Conservation (phyloP, 2,329 filamentous ascomycete species). For the Talaromyces pinophilus region DNA sequence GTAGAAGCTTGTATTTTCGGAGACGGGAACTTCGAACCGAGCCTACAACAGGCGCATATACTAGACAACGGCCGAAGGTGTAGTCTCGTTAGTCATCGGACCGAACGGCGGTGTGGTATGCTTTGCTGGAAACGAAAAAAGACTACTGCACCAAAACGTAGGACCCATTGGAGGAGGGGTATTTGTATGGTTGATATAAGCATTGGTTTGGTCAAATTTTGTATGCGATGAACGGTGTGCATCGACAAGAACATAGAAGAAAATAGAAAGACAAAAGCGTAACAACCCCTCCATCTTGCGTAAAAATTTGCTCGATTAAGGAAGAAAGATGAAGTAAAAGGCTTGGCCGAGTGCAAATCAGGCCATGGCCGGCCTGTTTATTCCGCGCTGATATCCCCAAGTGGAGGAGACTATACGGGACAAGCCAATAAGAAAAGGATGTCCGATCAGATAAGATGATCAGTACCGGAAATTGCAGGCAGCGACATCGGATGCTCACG, state of each 20-base stretch:
- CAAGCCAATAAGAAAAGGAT: not conserved
- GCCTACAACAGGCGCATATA: not conserved
- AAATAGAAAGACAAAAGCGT: not conserved
- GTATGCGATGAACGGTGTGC: not conserved
- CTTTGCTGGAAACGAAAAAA: not conserved
- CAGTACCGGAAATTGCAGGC: constrained; percentile 1
- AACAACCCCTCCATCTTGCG: not conserved
- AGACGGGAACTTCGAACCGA: not conserved
- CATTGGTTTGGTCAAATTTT: not conserved
- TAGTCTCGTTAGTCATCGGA: not conserved
- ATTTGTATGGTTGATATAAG: not conserved
- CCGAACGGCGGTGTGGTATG: not conserved
- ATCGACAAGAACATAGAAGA: not conserved
- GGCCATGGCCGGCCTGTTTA: constrained; percentile 46
- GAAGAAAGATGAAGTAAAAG: not conserved
- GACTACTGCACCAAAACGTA: not conserved
- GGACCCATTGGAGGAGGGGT: not conserved
- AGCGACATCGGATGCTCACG: constrained; percentile 24
- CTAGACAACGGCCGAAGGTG: not conserved
- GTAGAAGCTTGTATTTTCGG: not conserved
- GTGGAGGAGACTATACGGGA: too few relatives aligned
- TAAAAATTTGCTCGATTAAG: not conserved
- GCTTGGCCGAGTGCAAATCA: not conserved
- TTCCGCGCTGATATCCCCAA: constrained; percentile 53
- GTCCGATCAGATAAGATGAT: constrained; percentile 23